Percentiles rank a stretch among this genome's conserved stretches.
phyloP scores from a whole-genome alignment of 495 filamentous ascomycete genomes.

The Trichoderma asperelloides region DNA sequence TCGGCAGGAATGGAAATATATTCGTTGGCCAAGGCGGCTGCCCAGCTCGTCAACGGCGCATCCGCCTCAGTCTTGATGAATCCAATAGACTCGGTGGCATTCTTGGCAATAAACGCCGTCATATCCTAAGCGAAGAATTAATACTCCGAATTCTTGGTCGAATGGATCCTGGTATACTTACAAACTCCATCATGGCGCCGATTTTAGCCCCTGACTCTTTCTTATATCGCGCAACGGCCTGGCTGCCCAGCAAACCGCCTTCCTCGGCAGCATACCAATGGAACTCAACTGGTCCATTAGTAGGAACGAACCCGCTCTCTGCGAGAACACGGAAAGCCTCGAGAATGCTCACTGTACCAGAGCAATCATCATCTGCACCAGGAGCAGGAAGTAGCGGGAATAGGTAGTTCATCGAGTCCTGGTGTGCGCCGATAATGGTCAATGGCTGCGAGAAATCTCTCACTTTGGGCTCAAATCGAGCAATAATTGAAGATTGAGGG shows the following conservation, averaged over 20 bases:
- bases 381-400: slow-evolving; percentile 29
- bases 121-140: slow-evolving; percentile 40
- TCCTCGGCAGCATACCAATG: slow-evolving; percentile 95
- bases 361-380: slow-evolving; percentile 47
- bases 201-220: slow-evolving; percentile 21
- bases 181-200: slow-evolving; percentile 27
- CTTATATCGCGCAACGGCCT: slow-evolving; percentile 35
- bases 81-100: slow-evolving; percentile 22
- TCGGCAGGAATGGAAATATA: slow-evolving; percentile 14
- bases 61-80: slow-evolving; percentile 24
- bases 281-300: slow-evolving; percentile 80
- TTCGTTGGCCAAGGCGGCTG: slow-evolving; percentile 17
- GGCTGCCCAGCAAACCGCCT: slow-evolving; percentile 66
- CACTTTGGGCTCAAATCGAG: slow-evolving; percentile 32
- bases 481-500: slow-evolving; percentile 33
- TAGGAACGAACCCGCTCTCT: slow-evolving; percentile 24
- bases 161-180: slow-evolving; percentile 5
- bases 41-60: slow-evolving; percentile 19
- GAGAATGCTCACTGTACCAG: slow-evolving; percentile 39
- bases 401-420: slow-evolving; percentile 32
- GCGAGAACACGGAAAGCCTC: slow-evolving; percentile 44
- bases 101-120: slow-evolving; percentile 31
- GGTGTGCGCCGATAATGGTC: slow-evolving; percentile 40
- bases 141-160: slow-evolving; percentile 23
- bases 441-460: slow-evolving; percentile 24